phyloP scores from a whole-genome alignment of 257 asterid species.

The Thymus quinquecostatus region DNA sequence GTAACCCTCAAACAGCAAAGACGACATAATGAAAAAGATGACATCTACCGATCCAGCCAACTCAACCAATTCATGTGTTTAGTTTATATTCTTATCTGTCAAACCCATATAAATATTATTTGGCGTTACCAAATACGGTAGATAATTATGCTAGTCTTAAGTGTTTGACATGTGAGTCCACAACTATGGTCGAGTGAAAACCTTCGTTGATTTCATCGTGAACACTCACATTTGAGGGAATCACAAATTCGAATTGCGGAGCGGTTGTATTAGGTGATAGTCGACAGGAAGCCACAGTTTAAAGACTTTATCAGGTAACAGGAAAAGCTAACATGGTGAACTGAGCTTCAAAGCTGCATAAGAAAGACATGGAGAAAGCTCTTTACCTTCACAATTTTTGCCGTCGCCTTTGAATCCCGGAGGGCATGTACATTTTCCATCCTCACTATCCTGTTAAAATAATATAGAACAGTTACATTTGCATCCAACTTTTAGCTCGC shows the following conservation, averaged over 20 bases:
- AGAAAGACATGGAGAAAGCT: neutral
- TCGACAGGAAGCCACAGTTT: neutral
- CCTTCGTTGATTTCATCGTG: neutral
- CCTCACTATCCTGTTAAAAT: constrained; percentile 60
- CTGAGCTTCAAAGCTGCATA: neutral
- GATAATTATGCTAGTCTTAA: neutral
- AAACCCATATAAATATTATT: neutral
- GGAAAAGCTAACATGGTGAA: neutral
- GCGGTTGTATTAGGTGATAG: constrained; percentile 9
- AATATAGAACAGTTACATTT: constrained; percentile 10
- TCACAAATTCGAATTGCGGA: neutral
- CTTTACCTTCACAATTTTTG: constrained; percentile 77
- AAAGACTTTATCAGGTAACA: neutral
- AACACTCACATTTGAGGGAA: neutral
- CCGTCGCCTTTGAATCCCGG: constrained; percentile 87
- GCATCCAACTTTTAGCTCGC: constrained; percentile 20
- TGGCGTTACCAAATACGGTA: neutral
- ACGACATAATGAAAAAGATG: neutral
- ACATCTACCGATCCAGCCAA: neutral
- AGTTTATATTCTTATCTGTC: neutral
- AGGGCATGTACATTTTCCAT: constrained; percentile 82
- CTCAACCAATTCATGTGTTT: neutral
- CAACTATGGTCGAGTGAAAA: neutral
- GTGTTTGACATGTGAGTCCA: neutral
- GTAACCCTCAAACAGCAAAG: neutral